Conservation (phyloP, 805 yeast species). For the Diddensiella caesifluorescens region DNA sequence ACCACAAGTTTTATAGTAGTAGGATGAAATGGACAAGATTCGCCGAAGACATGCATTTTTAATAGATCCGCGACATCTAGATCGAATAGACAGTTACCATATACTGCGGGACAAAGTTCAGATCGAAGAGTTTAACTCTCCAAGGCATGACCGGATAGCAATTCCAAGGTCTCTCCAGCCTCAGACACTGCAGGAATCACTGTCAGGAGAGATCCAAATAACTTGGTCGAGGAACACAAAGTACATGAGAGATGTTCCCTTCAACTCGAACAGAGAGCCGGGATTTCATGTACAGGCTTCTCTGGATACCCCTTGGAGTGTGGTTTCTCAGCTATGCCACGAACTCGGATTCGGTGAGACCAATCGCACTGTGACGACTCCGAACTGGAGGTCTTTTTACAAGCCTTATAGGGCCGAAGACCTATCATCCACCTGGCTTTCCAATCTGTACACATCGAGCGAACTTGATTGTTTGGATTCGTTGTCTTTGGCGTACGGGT, state of each 20-base stretch:
- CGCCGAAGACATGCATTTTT: slow-evolving; percentile 19
- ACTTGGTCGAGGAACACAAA: slow-evolving; percentile 13
- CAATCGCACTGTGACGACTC: slow-evolving; percentile 14
- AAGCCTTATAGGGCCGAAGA: slow-evolving; percentile 5
- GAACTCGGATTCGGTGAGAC: too few relatives aligned
- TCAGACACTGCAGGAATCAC: not conserved
- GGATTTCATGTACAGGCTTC: slow-evolving; percentile 28
- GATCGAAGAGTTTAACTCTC: slow-evolving; percentile 7
- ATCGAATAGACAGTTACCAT: slow-evolving; percentile 5
- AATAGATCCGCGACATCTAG: slow-evolving; percentile 12
- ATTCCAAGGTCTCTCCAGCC: slow-evolving; percentile 11
- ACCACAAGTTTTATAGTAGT: too few relatives aligned
- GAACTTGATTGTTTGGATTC: slow-evolving; percentile 15
- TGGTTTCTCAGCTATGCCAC: not conserved
- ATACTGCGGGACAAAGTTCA: slow-evolving; percentile 6
- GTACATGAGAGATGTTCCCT: slow-evolving; percentile 22
- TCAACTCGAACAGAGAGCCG: slow-evolving; percentile 24
- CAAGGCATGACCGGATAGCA: slow-evolving; percentile 20
- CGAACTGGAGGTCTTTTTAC: slow-evolving; percentile 18
- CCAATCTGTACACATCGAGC: slow-evolving; percentile 3
- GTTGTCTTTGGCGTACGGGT: slow-evolving; percentile 18
- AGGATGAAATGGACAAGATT: too few relatives aligned
- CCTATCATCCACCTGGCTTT: not conserved
- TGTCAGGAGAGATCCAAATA: slow-evolving; percentile 15
- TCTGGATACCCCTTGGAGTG: slow-evolving; percentile 22